Conservation (phyloP, 495 filamentous ascomycete species). For the Hyaloscypha hepaticicola region DNA sequence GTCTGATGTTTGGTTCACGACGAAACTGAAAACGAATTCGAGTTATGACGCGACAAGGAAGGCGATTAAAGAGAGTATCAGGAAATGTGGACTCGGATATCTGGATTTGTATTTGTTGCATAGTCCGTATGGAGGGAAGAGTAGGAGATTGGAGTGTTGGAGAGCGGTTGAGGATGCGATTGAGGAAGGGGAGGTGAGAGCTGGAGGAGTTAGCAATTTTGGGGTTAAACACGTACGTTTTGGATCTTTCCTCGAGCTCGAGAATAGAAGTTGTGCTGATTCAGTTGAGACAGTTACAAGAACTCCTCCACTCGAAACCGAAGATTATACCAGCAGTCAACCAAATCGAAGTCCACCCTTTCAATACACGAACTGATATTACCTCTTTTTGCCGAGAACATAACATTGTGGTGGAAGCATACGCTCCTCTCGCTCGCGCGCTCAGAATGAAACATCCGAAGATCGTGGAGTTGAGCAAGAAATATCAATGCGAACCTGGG, state of each 20-base stretch:
- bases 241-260: not conserved
- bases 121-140: constrained; percentile 59
- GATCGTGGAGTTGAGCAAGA: constrained; percentile 59
- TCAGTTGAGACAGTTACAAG: constrained; percentile 47
- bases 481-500: constrained; percentile 68
- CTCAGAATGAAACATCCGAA: constrained; percentile 64
- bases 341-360: constrained; percentile 90
- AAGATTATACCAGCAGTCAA: constrained; percentile 57
- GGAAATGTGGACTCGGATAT: constrained; percentile 55
- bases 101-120: constrained; percentile 64
- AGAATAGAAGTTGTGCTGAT: not conserved
- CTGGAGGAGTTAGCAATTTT: constrained; percentile 67
- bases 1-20: constrained; percentile 65
- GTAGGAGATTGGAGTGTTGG: constrained; percentile 59
- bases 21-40: constrained; percentile 59
- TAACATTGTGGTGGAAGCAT: constrained; percentile 74
- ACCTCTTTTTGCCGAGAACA: constrained; percentile 67
- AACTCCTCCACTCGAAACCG: constrained; percentile 56
- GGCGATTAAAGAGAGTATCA: constrained; percentile 55
- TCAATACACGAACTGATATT: constrained; percentile 73
- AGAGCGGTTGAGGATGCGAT: constrained; percentile 62
- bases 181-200: constrained; percentile 60
- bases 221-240: constrained; percentile 61
- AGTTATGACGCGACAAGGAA: constrained; percentile 56
- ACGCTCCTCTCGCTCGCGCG: constrained; percentile 72